Conservation (phyloP, 306 rosid genomes). For the Herpetospermum pedunculosum region DNA sequence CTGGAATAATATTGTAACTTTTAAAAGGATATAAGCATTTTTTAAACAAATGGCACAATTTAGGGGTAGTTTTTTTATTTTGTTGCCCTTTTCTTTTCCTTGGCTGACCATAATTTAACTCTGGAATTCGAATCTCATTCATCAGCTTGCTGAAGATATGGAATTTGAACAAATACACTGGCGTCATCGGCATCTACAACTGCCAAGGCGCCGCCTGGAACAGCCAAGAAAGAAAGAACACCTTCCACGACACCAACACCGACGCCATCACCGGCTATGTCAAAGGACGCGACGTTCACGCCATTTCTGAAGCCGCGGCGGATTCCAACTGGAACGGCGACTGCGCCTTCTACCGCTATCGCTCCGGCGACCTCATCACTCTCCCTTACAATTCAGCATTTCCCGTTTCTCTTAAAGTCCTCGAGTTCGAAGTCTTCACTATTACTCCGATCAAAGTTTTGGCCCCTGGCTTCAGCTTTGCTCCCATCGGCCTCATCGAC, state of each 20-base stretch:
- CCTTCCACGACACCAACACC: slow-evolving; percentile 39
- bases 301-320: slow-evolving; percentile 30
- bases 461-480: slow-evolving; percentile 35
- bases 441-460: slow-evolving; percentile 58
- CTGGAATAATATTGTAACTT: no score
- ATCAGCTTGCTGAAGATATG: slow-evolving; percentile 81
- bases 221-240: slow-evolving; percentile 40
- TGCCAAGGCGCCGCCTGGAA: slow-evolving; percentile 99
- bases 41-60: no score
- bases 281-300: slow-evolving; percentile 63
- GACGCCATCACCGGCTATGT: slow-evolving; percentile 44
- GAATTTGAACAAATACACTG: slow-evolving; percentile 77
- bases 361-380: slow-evolving; percentile 28
- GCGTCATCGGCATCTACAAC: slow-evolving; percentile 73
- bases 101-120: background rate
- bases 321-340: slow-evolving; percentile 54
- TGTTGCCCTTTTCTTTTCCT: background rate
- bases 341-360: slow-evolving; percentile 40
- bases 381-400: slow-evolving; percentile 55
- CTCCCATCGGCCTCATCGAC: slow-evolving; percentile 60
- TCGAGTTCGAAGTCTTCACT: slow-evolving; percentile 60
- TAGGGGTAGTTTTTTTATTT: no score
- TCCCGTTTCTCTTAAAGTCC: slow-evolving; percentile 63
- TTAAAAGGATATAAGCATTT: no score
- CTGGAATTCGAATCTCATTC: background rate